Evolutionary conservation across 2,329 filamentous ascomycete genomes (phyloP).

Genomic region (Rugonectria rugulosa): DNA sequence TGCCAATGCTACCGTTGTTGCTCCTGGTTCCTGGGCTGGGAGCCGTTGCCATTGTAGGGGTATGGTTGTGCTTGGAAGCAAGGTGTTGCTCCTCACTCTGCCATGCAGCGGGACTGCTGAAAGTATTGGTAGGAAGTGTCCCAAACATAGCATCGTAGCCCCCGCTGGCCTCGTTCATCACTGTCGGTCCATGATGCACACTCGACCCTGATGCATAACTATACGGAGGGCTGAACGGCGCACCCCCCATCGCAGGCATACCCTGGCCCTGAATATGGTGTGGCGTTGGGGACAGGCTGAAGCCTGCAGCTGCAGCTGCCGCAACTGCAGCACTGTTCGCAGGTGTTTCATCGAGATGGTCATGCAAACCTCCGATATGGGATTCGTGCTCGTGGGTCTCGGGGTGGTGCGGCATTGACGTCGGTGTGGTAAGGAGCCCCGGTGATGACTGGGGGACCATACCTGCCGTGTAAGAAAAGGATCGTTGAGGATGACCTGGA

Average conservation of each 20-base stretch:
- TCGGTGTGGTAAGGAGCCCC: conserved; percentile 48
- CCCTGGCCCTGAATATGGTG: conserved; percentile 32
- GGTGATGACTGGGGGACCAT: conserved; percentile 50
- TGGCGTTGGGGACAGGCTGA: conserved; percentile 38
- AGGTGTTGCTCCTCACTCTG: conserved; percentile 48
- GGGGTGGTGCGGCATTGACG: conserved; percentile 46
- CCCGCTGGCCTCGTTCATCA: conserved; percentile 44
- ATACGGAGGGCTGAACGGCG: conserved; percentile 53
- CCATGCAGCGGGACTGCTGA: conserved; percentile 61
- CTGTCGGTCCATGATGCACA: conserved; percentile 35
- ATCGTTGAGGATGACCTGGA: conserved; percentile 46
- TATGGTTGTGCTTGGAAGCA: conserved; percentile 30
- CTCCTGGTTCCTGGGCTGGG: conserved; percentile 57
- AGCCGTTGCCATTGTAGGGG: conserved; percentile 30
- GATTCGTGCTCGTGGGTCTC: conserved; percentile 43
- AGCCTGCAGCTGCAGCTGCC: conserved; percentile 48
- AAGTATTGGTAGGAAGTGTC: conserved; percentile 59
- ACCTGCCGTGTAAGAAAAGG: conserved; percentile 45
- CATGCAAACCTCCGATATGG: conserved; percentile 43
- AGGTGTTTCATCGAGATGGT: conserved; percentile 44
- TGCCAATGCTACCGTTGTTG: conserved; percentile 58
- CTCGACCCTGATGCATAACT: conserved; percentile 46
- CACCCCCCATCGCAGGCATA: conserved; percentile 41
- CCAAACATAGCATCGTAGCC: conserved; percentile 69
- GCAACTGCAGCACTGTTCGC: conserved; percentile 45